These are phyloP conservation scores for Vickermania ingenoplastis DNA, from an alignment of 208 protist genomes.

Conservation along the genomic window DNA sequence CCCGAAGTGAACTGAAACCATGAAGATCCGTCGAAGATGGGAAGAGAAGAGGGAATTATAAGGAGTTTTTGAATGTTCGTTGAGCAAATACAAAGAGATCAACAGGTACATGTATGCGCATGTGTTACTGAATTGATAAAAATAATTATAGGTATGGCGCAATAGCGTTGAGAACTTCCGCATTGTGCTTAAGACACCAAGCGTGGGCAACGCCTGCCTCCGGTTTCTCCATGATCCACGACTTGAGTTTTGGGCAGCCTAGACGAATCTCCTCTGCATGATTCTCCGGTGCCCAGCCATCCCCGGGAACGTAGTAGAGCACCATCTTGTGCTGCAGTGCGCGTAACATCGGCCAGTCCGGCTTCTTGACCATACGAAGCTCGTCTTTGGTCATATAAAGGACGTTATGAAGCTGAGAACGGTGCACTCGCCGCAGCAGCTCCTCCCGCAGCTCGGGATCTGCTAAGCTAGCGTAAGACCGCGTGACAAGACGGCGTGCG, in stretches of 20 bases:
- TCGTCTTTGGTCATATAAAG: slow-evolving; percentile 50
- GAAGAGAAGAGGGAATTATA: too few relatives aligned
- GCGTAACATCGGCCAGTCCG: slow-evolving; percentile 33
- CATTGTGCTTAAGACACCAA: slow-evolving; percentile 59
- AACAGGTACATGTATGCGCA: too few relatives aligned
- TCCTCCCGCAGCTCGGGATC: slow-evolving; percentile 9
- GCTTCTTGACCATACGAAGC: slow-evolving; percentile 34
- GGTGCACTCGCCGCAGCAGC: slow-evolving; percentile 19
- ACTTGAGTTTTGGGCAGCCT: slow-evolving; percentile 19
- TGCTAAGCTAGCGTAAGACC: slow-evolving; percentile 5
- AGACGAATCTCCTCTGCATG: slow-evolving; percentile 33
- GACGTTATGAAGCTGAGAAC: slow-evolving; percentile 22
- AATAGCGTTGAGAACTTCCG: slow-evolving; percentile 35
- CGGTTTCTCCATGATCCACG: slow-evolving; percentile 40
- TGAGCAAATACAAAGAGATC: too few relatives aligned
- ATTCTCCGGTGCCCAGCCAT: slow-evolving; percentile 44
- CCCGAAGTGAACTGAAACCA: too few relatives aligned
- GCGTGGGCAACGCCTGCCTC: slow-evolving; percentile 38
- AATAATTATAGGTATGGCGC: slow-evolving; percentile 15
- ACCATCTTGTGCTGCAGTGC: slow-evolving; percentile 39
- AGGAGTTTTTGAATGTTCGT: too few relatives aligned
- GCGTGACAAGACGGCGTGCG: slow-evolving; percentile 12
- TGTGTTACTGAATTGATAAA: too few relatives aligned
- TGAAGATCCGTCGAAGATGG: too few relatives aligned
- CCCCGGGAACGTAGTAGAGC: slow-evolving; percentile 53